These are phyloP conservation scores for Rauvolfia tetraphylla DNA, from an alignment of 257 asterid species.

Conservation along the genomic window DNA sequence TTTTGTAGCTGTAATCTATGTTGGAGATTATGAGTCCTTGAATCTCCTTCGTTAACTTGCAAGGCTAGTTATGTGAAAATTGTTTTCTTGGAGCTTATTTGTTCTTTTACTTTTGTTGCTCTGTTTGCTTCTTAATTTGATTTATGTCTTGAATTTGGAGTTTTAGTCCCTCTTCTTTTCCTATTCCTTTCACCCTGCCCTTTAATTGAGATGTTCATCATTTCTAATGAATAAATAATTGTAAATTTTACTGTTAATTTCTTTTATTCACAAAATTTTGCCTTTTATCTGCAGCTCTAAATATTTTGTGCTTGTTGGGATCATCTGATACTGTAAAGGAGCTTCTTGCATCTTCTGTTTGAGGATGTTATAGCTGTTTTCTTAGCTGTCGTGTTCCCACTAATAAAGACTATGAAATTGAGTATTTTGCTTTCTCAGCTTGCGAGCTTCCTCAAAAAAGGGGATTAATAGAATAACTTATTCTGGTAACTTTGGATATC, in stretches of 20 bases:
- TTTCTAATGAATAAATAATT: neutral
- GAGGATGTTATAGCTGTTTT: neutral
- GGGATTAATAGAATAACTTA: neutral
- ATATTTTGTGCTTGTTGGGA: neutral
- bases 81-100: neutral
- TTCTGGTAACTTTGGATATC: constrained; percentile 9
- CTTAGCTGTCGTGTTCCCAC: neutral
- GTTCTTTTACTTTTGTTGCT: neutral
- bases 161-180: neutral
- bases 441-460: neutral
- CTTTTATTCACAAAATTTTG: neutral
- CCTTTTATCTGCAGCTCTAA: neutral
- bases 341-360: neutral
- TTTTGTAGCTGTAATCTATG: neutral
- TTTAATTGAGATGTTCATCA: neutral
- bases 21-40: neutral
- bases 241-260: neutral
- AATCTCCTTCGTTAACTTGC: neutral
- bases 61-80: neutral
- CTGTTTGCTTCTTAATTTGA: neutral
- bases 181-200: neutral
- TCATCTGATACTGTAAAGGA: neutral
- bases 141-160: neutral
- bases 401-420: neutral
- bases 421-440: neutral